Evolutionary conservation across 768 basidiomycete genomes (phyloP), one percentile per base, ranked within the genome.

Genomic region (Lentinula guzmanii): DNA sequence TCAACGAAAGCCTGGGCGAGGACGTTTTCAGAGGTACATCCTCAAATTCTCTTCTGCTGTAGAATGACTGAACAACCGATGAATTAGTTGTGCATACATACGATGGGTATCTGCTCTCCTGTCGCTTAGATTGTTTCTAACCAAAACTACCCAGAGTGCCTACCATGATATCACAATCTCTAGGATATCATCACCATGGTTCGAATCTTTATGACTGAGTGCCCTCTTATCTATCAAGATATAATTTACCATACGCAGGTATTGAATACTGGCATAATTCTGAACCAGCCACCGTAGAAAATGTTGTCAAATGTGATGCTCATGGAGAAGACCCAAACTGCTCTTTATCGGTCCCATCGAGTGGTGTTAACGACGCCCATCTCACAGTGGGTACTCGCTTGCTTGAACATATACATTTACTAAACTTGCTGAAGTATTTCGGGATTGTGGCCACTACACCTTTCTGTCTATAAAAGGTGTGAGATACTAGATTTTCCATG

Each of bases 161-260:
- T 1, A 84, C 82, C 0, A 75, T 82, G 53, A 79, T 84, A 34
- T 79, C 82, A 0, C 76, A 64, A 3, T 66, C 65, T 2, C 63
- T 83, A 8, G 82, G 82, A 5, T 85, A 84, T 68, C 77, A 76
- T 58, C 83, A 85, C 60, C 82, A 84, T 61, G 82, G 83, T 79
- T 58, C 41, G 67, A 55, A 13, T 13, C 39, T 4, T 8, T 3
- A 39, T 8, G 13, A 8, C n/a, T 37, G 16, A 24, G 1, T 18
- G 11, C 13, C 48, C 51, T 15, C 34, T 7, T n/a, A 13, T 33
- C 28, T 21, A 46, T 45, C 33, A n/a, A 46, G 2, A 34, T 16
- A 16, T 37, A 7, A 28, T 35, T 45, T 24, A 33, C 16, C 1
- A 10, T 39, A 4, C 43, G 13, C 53, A 82, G 81, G 81, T 0